Evolutionary conservation across 176 grass and related monocot species (phyloP).

Genomic region (Aechmea fasciata): DNA sequence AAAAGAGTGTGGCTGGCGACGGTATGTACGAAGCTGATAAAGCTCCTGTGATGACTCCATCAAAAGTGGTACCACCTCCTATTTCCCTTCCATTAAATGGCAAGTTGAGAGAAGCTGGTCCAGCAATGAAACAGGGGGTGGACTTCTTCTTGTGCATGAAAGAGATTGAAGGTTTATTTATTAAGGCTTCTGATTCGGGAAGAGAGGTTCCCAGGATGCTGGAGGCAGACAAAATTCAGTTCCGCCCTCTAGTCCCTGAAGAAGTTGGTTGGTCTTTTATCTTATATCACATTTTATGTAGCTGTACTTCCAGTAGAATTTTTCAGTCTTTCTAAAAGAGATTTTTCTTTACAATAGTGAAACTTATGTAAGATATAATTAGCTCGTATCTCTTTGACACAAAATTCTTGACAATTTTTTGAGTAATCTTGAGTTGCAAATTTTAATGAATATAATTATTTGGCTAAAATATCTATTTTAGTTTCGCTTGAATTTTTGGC

Average conservation of each 20-base stretch:
- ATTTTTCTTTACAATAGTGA: too few relatives aligned
- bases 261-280: constrained; percentile 55
- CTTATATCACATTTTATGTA: constrained; percentile 2
- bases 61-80: constrained; percentile 5
- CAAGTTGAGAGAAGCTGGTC: constrained; percentile 44
- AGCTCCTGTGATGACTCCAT: constrained; percentile 37
- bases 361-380: too few relatives aligned
- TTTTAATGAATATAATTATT: neutral
- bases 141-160: constrained; percentile 72
- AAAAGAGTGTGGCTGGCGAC: constrained; percentile 31
- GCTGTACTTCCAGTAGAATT: neutral
- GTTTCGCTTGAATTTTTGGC: constrained; percentile 12
- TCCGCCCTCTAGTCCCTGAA: constrained; percentile 53
- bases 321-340: neutral
- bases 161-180: constrained; percentile 75
- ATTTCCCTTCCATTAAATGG: constrained; percentile 36
- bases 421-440: too few relatives aligned
- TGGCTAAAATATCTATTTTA: neutral
- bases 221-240: constrained; percentile 85
- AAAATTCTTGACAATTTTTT: too few relatives aligned
- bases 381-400: too few relatives aligned
- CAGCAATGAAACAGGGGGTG: constrained; percentile 26
- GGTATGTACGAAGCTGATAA: constrained; percentile 49
- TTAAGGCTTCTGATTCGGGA: constrained; percentile 80
- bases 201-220: constrained; percentile 97